Evolutionary conservation across 192 early-diverging fungal species (phyloP), one percentile per base, ranked within the genome.

Genomic region (Rhizoclosmatium globosum): DNA sequence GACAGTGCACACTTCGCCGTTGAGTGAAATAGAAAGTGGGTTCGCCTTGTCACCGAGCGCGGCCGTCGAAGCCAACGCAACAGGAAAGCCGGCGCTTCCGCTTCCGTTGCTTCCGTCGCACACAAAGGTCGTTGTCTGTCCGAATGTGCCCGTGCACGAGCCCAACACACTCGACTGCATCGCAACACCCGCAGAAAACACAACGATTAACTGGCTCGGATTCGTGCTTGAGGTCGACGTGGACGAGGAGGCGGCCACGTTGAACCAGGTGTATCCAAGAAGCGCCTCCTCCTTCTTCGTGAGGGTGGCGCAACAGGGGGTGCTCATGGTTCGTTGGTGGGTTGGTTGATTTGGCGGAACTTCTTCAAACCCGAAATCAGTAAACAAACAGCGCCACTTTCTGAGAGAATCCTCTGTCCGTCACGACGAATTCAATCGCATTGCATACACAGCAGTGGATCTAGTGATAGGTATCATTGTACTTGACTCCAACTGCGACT

Each of bases 221-320:
- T 62, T 7, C 19, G 66, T 43, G 43, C 21, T 41, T 13, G 15
- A n/a, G 62, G 9, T 31, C 9, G 62, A 13, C 9, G 23, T 23
- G 31, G 17, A n/a, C 15, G 62, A 11, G 13, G 62, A 64, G 11
- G 21, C 62, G 6, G 66, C 17, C 15, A 68, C 66, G 46, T 68
- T 68, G 43, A 68, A 4, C 66, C 66, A 68, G 42, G 21, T 68
- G 66, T 17, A 68, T 6, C 66, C 66, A 11, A 68, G 66, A 9
- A 68, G 66, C 44, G 66, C 4, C 44, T 23, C 39, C 44, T 17
- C 19, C 11, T 15, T 39, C 4, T 19, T 68, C 47, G 66, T 31
- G 42, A 68, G 3, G 11, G 66, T 47, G 19, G 66, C 66, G 66
- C 66, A 68, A 41, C 66, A 68, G 60, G 11, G 7, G 50, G 50